Percentiles rank a stretch among this genome's conserved stretches.
These are phyloP conservation scores for Plasmodium relictum DNA, from an alignment of 169 alveolate genomes.

Conservation along the genomic window DNA sequence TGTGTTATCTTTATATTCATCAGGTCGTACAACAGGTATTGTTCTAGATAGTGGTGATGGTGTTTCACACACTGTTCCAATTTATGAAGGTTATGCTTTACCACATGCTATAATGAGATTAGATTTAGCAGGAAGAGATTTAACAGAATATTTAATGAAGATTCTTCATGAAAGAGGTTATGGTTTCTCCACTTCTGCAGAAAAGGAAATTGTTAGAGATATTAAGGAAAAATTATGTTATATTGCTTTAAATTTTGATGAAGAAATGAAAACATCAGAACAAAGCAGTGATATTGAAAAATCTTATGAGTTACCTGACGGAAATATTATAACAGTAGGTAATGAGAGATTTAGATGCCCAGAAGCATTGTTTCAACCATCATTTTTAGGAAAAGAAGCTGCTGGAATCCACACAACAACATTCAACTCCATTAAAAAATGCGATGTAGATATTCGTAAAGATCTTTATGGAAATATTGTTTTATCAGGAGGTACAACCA, in stretches of 20 bases:
- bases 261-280: constrained; percentile 93
- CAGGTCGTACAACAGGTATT: constrained; percentile 99
- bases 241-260: constrained; percentile 97
- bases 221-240: constrained; percentile 98
- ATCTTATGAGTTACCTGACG: constrained; percentile 99
- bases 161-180: constrained; percentile 97
- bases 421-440: constrained; percentile 90
- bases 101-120: constrained; percentile 97
- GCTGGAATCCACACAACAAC: constrained; percentile 97
- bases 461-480: constrained; percentile 96
- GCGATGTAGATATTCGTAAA: constrained; percentile 97
- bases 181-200: constrained; percentile 97
- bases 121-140: constrained; percentile 99
- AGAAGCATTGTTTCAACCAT: constrained; percentile 98
- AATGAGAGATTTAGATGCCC: constrained; percentile 98
- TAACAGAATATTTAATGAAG: constrained; percentile 95
- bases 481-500: constrained; percentile 98
- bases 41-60: constrained; percentile 99
- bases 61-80: constrained; percentile 98
- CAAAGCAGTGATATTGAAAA: constrained; percentile 90
- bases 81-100: constrained; percentile 99
- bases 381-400: constrained; percentile 94
- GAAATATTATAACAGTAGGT: constrained; percentile 95
- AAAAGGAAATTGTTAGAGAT: constrained; percentile 97
- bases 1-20: constrained; percentile 97